Conservation (phyloP, 1,284 basidiomycete species). For the Puccinia novopanici region DNA sequence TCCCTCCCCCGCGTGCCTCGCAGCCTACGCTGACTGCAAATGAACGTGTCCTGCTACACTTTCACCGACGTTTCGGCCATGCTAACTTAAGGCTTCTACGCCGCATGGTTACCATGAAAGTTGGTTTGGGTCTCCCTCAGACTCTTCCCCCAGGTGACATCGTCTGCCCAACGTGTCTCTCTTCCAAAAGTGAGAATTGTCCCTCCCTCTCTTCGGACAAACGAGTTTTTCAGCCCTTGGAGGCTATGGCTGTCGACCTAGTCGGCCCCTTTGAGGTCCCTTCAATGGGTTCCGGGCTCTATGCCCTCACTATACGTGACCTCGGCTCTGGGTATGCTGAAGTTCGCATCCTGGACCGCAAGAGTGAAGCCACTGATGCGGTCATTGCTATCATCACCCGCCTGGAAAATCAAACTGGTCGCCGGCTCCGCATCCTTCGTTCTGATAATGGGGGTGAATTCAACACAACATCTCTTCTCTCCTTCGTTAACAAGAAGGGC, state of each 20-base stretch:
- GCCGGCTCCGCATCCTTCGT: background rate
- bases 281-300: background rate
- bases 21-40: too few relatives aligned
- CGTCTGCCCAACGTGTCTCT: background rate
- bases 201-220: background rate
- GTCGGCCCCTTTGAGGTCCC: background rate
- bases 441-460: constrained; percentile 15
- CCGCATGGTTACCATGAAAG: too few relatives aligned
- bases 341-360: background rate
- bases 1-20: too few relatives aligned
- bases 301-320: background rate
- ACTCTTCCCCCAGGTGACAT: background rate
- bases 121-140: too few relatives aligned
- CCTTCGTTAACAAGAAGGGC: background rate
- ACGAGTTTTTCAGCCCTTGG: background rate
- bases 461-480: background rate
- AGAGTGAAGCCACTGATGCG: background rate
- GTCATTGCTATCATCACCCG: background rate
- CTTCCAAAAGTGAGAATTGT: background rate
- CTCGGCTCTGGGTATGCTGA: background rate
- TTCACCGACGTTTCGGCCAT: too few relatives aligned
- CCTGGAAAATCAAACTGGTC: too few relatives aligned
- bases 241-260: background rate
- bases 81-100: too few relatives aligned
- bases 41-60: background rate